Evolutionary conservation across 345 rosid species (phyloP).

Genomic region (Nephelium lappaceum): DNA sequence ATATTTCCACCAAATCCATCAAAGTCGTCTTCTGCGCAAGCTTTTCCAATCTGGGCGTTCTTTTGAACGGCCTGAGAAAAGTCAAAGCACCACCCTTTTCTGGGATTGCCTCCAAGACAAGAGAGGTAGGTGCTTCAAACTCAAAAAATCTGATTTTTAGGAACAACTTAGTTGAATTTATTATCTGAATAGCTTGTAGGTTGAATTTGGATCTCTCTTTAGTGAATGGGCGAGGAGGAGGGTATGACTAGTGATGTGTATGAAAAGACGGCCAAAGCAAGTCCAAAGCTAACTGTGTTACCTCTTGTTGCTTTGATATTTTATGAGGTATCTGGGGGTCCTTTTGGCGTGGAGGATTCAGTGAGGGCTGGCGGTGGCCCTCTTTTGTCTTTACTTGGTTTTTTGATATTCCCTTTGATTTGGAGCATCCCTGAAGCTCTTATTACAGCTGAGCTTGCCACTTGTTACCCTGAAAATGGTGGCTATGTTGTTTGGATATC

Average conservation of each 20-base stretch:
- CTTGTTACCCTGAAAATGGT: slow-evolving; percentile 92
- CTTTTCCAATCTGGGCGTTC: neutral
- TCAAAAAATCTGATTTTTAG: slow-evolving; percentile 16
- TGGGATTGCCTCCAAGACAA: neutral
- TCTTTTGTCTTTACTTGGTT: slow-evolving; percentile 75
- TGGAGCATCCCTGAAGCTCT: slow-evolving; percentile 96
- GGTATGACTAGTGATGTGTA: slow-evolving; percentile 37
- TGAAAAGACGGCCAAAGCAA: slow-evolving; percentile 32
- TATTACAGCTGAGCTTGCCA: slow-evolving; percentile 88
- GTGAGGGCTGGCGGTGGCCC: slow-evolving; percentile 94
- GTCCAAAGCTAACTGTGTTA: slow-evolving; percentile 67
- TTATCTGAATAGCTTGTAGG: neutral
- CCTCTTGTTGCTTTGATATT: slow-evolving; percentile 88
- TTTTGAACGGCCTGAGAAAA: neutral
- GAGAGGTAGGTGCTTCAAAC: slow-evolving; percentile 19
- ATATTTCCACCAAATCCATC: neutral
- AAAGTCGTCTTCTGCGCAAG: neutral
- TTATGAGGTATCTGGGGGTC: slow-evolving; percentile 97
- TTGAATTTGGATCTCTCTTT: slow-evolving; percentile 16
- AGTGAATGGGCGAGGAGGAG: slow-evolving; percentile 70
- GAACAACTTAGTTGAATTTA: neutral
- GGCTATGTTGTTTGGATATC: slow-evolving; percentile 94
- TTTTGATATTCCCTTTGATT: slow-evolving; percentile 76
- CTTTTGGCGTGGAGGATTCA: slow-evolving; percentile 92
- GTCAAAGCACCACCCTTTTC: slow-evolving; percentile 1